phyloP scores from a whole-genome alignment of 805 yeast species.

The Priceomyces melissophilus region DNA sequence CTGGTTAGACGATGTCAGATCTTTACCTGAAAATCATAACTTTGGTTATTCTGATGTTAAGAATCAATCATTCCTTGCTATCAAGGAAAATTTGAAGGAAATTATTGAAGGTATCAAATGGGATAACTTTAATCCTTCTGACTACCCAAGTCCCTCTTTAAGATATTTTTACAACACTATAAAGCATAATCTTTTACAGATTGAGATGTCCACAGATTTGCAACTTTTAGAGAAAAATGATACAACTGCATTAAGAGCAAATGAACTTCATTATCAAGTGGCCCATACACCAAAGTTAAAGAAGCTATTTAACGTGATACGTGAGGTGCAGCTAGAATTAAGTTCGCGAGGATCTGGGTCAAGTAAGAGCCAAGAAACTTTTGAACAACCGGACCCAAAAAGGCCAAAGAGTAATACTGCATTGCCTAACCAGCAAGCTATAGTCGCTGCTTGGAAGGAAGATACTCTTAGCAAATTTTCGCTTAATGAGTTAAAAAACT shows the following conservation, averaged over 20 bases:
- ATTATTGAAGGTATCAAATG: conserved; percentile 40
- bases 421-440: conserved; percentile 19
- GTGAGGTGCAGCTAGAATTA: neutral
- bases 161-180: conserved; percentile 64
- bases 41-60: conserved; percentile 13
- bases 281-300: neutral
- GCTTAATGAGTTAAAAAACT: conserved; percentile 42
- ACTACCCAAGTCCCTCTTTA: conserved; percentile 62
- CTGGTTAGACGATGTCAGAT: conserved; percentile 69
- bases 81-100: conserved; percentile 19
- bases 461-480: conserved; percentile 32
- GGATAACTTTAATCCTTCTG: conserved; percentile 51
- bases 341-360: neutral
- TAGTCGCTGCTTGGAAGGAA: conserved; percentile 41
- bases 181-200: conserved; percentile 63
- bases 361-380: neutral
- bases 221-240: conserved; percentile 19
- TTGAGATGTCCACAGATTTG: conserved; percentile 13
- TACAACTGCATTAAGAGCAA: conserved; percentile 13
- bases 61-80: conserved; percentile 1
- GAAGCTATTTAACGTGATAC: too few relatives aligned
- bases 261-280: conserved; percentile 7
- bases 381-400: neutral
- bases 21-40: conserved; percentile 47
- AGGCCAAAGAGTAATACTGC: conserved; percentile 1